phyloP scores from a whole-genome alignment of 2,329 filamentous ascomycete genomes.

The Thermoascus crustaceus region DNA sequence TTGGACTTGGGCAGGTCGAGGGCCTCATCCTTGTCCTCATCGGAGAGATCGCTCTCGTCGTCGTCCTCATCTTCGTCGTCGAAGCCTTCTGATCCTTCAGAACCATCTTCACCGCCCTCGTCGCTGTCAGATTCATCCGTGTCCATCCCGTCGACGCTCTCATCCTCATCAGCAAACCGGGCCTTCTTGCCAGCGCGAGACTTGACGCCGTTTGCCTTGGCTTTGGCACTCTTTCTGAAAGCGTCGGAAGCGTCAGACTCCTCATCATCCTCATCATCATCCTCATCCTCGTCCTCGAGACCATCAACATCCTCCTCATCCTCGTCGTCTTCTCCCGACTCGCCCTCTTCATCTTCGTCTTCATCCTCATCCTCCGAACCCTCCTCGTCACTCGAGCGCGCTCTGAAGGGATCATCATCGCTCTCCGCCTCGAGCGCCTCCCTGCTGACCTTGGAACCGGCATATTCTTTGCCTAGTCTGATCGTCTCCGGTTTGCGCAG shows the following conservation, averaged over 20 bases:
- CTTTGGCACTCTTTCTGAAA: constrained; percentile 16
- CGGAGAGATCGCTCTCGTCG: constrained; percentile 20
- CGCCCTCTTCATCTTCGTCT: constrained; percentile 19
- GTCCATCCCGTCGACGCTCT: constrained; percentile 2
- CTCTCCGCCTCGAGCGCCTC: constrained; percentile 54
- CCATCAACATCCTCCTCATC: constrained; percentile 13
- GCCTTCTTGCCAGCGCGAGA: constrained; percentile 15
- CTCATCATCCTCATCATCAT: constrained; percentile 21
- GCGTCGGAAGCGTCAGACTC: constrained; percentile 17
- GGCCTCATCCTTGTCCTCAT: constrained; percentile 19
- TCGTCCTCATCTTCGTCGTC: constrained; percentile 30
- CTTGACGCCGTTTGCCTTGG: constrained; percentile 13
- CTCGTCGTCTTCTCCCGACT: constrained; percentile 9
- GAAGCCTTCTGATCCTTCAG: constrained; percentile 9
- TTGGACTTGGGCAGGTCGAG: constrained; percentile 16
- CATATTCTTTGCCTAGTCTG: constrained; percentile 69
- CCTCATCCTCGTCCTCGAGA: constrained; percentile 3
- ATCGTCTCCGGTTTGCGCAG: constrained; percentile 64
- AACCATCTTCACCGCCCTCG: constrained; percentile 9
- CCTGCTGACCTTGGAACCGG: constrained; percentile 66
- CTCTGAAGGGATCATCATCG: constrained; percentile 39
- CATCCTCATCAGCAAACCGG: constrained; percentile 4
- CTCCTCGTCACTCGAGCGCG: constrained; percentile 29
- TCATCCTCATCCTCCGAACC: constrained; percentile 27
- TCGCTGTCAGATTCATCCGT: constrained; percentile 1